These are phyloP conservation scores for Besnoitia besnoiti DNA, from an alignment of 169 alveolate species.

Conservation along the genomic window DNA sequence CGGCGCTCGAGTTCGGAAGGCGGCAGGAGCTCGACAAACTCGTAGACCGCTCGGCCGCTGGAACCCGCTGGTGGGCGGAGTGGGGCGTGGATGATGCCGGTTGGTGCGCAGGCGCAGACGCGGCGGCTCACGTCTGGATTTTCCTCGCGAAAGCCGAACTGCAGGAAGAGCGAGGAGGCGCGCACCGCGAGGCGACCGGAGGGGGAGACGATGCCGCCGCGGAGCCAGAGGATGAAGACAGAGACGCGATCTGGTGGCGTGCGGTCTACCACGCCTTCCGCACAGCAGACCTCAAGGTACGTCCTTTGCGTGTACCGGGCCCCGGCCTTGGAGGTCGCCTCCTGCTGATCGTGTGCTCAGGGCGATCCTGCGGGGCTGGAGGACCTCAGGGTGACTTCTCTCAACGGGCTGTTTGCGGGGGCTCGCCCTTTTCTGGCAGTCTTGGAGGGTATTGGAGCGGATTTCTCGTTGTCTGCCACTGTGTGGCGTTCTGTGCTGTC, in stretches of 20 bases:
- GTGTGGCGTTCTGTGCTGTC: neutral
- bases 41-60: neutral
- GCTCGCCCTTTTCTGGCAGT: no score
- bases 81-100: neutral
- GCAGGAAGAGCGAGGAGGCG: neutral
- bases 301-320: no score
- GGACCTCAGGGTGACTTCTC: no score
- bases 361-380: no score
- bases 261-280: conserved; percentile 59
- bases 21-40: neutral
- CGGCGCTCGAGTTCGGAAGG: neutral
- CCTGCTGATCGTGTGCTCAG: no score
- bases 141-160: neutral
- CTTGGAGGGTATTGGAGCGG: neutral
- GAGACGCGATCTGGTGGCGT: conserved; percentile 45
- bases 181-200: neutral
- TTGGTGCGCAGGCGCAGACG: neutral
- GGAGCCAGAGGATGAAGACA: neutral
- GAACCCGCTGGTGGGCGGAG: neutral
- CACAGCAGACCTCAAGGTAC: conserved; percentile 38
- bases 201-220: conserved; percentile 35
- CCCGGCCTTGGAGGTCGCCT: no score
- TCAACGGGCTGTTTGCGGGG: no score
- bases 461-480: no score
- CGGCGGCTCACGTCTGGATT: neutral